Base-by-base conservation (phyloP, 23 red algal species). In the Gracilaria vermiculophylla region DNA sequence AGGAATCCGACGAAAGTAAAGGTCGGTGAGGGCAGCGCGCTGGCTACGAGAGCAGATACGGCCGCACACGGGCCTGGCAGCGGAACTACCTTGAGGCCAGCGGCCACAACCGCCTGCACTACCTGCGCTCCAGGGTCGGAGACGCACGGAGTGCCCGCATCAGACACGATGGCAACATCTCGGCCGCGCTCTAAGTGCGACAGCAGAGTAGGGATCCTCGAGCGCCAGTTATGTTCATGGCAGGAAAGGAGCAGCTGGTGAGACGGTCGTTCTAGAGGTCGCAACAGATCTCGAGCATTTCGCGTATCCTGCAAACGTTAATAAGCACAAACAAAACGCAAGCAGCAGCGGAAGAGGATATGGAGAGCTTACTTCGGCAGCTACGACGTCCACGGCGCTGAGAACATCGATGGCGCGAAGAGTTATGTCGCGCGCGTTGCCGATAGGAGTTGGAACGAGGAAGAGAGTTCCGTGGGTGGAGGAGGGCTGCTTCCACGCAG, bases 1-100 rank as follows among this genome's bases (percentile, higher is more conserved):
- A 98, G 56, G 55, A 98, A 98, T n/a, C 95, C 95, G 28, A 90
- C 60, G 81, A 98, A 94, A 23, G 85, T 61, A 77, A 94, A 98
- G 19, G 21, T 52, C 4, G 42, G 49, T 11, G 45, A 6, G 8
- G 55, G 71, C 13, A 98, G 34, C 7, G 90, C 90, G 56, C 83
- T 87, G 0, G 88, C 90, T 16, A 84, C 80, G 64, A 94, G 45
- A 3, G 85, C 95, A 1, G 85, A 74, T 21, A 94, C 58, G 33
- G 92, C 91, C 20, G 95, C 95, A 78, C 91, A 98, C 0, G 95
- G 31, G 12, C 95, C 95, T 5, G 95, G 95, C 27, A 98, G 36
- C 5, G 90, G 79, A n/a, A 94, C 88, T 4, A 98, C 95, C 20
- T 50, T 75, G 23, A 98, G 53, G 0, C 80, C 77, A 19, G 86